Evolutionary conservation across 768 basidiomycete genomes (phyloP), one percentile per base, ranked within the genome.

Genomic region (Cystobasidium onofrii): DNA sequence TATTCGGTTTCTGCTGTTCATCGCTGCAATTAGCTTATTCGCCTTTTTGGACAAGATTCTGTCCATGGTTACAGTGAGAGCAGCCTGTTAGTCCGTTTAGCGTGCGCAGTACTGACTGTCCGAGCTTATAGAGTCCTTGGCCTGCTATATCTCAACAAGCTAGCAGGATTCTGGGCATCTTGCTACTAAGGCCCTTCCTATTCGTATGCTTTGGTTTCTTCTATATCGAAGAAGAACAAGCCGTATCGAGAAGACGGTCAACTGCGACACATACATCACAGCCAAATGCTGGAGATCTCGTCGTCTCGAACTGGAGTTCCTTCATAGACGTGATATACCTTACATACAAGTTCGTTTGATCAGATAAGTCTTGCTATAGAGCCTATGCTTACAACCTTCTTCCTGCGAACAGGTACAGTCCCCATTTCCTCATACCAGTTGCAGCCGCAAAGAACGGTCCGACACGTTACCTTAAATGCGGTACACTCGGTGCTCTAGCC

Each of bases 311-410:
- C 23, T 67, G 46, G 29, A 50, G 44, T 20, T 67, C 65, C 10
- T 67, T 50, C 50, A 52, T 67, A 1, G 65, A 67, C 25, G 65
- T 67, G 4, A 15, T 67, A 27, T 67, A 67, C 50, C 50, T 67
- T 6, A 39, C 41, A 9, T 67, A 23, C 65, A 46, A 36, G 65
- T 52, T 29, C 18, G 65, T 31, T 7, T 2, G 10, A 10, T 34
- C 4, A n/a, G 27, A 6, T 10, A n/a, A 54, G 52, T n/a, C 6
- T 6, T 29, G 6, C 27, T 39, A 6, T 15, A 39, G 39, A 7
- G 7, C 52, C 6, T 4, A 29, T 20, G 52, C 27, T n/a, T n/a
- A n/a, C 27, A n/a, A 54, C 7, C 10, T 54, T 20, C n/a, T n/a
- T n/a, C 7, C n/a, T 20, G 52, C 18, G 27, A n/a, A 20, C 41